Conservation (phyloP, 1,284 basidiomycete species). For the Quambalaria eucalypti region DNA sequence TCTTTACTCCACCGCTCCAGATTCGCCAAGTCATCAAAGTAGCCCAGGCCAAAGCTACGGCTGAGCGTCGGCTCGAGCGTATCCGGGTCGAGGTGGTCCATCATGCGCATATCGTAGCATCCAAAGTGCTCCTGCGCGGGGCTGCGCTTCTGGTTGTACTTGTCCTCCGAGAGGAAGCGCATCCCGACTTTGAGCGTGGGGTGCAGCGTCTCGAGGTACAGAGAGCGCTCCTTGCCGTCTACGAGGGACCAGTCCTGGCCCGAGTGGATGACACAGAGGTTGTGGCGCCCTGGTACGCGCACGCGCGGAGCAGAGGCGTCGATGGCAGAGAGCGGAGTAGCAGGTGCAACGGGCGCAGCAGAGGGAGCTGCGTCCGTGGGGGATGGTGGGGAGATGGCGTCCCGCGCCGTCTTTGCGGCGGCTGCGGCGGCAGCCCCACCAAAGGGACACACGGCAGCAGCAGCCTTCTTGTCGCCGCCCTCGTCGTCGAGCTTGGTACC, state of each 20-base stretch:
- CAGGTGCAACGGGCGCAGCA: no score
- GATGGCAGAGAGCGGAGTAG: no score
- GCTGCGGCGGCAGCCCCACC: not conserved
- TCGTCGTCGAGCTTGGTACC: not conserved
- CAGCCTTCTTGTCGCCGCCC: no score
- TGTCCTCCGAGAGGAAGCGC: not conserved
- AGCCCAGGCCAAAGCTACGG: slow-evolving; percentile 1
- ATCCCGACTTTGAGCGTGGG: not conserved
- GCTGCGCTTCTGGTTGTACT: not conserved
- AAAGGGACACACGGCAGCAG: no score
- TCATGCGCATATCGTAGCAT: slow-evolving; percentile 3
- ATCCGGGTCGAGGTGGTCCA: not conserved
- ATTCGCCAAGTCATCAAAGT: slow-evolving; percentile 1
- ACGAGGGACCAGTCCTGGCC: slow-evolving; percentile 2
- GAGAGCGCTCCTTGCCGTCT: not conserved
- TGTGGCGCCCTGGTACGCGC: not conserved
- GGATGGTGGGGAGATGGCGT: no score
- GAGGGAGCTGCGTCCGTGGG: no score
- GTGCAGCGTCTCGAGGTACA: slow-evolving; percentile 1
- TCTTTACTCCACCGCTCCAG: slow-evolving; percentile 1
- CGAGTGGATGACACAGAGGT: slow-evolving; percentile 5
- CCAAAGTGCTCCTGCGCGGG: not conserved
- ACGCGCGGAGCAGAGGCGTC: not conserved
- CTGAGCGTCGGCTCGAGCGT: not conserved
- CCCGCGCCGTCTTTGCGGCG: not conserved